A percentile compares a stretch with the other conserved stretches of the same genome.
Conservation (phyloP, 2,329 filamentous ascomycete species). For the Zelopaecilomyces penicillatus region DNA sequence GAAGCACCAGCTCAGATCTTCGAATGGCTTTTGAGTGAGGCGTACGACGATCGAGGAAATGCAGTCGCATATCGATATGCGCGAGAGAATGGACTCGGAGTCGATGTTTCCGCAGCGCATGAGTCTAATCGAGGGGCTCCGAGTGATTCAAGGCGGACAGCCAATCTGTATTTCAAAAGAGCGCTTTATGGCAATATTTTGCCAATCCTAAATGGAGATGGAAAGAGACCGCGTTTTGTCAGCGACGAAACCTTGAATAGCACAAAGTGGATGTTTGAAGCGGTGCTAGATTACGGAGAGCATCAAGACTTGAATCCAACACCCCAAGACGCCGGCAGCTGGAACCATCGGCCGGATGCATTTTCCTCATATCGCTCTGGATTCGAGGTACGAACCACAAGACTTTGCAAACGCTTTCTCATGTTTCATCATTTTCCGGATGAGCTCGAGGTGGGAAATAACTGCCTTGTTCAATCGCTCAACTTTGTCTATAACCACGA, state of each 20-base stretch:
- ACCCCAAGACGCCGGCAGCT: not conserved
- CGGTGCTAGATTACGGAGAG: slow-evolving; percentile 28
- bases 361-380: slow-evolving; percentile 19
- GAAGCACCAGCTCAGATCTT: slow-evolving; percentile 10
- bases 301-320: slow-evolving; percentile 16
- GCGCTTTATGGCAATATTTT: no score
- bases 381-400: slow-evolving; percentile 24
- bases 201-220: no score
- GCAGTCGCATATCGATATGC: slow-evolving; percentile 11
- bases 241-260: no score
- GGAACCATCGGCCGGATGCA: slow-evolving; percentile 12
- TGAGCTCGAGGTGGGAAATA: slow-evolving; percentile 8
- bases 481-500: slow-evolving; percentile 4
- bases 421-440: slow-evolving; percentile 26
- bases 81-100: no score
- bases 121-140: no score
- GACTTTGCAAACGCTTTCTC: slow-evolving; percentile 22
- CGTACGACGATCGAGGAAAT: slow-evolving; percentile 17
- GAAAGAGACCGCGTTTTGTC: no score
- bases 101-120: no score
- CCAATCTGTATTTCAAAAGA: no score
- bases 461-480: slow-evolving; percentile 15
- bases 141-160: no score
- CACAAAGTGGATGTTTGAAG: slow-evolving; percentile 21
- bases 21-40: slow-evolving; percentile 15